Base-by-base conservation (phyloP, 2,329 filamentous ascomycete species). In the Gaeumannomyces tritici region DNA sequence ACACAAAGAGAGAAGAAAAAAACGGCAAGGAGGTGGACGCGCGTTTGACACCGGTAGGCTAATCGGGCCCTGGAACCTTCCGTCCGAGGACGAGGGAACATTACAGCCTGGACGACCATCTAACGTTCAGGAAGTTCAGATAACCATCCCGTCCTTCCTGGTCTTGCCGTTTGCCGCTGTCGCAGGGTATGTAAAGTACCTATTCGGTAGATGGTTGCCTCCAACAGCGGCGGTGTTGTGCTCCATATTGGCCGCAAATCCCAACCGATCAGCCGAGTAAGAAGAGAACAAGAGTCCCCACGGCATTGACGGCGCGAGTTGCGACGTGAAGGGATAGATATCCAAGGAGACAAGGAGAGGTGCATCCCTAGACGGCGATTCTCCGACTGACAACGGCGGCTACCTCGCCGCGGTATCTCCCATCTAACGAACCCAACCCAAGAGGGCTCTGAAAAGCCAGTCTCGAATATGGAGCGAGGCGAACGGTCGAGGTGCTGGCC, bases 371-470 rank as follows among this genome's bases (percentile, higher is more conserved):
- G 42, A 42, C 21, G 42, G n/a, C n/a, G 21, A n/a, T 21, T 51
- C 42, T 51, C 42, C 42, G 28, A 29, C 27, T 29, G 28, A 29
- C 56, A 31, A 31, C 28, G 21, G 42, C 42, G 6, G 42, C 21
- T n/a, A 21, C 42, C 42, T 51, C 42, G 42, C 42, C 42, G 13
- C n/a, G 42, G 21, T 51, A 18, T 51, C n/a, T 4, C 27, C 28
- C 9, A 33, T 33, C 11, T 24, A 12, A 33, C 56, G 15, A 29
- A 31, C 56, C 28, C 28, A n/a, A n/a, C n/a, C 5, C 56, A n/a
- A 18, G 56, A n/a, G 42, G 42, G 21, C n/a, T 51, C 42, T 75
- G 42, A 54, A 35, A 31, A 54, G 47, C 24, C 59, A 28, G 29
- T 35, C 66, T 64, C 65, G 63, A 64, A 59, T 18, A n/a, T 51